A percentile compares a stretch with the other conserved stretches of the same genome.
Conservation (phyloP, 2,329 filamentous ascomycete genomes). For the Fusarium veterinarium region DNA sequence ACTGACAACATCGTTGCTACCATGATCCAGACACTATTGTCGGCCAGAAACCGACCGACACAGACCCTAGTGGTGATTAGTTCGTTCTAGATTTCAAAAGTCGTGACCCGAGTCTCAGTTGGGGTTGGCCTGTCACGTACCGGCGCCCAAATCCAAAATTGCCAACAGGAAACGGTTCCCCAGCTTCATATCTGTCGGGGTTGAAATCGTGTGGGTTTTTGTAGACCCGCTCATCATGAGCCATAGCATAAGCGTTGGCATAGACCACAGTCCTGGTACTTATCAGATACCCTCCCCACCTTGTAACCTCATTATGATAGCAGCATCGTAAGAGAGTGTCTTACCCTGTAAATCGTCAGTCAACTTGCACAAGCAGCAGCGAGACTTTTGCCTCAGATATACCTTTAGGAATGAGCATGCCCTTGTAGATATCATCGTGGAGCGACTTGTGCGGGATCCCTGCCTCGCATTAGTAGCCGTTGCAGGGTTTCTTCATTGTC, state of each 20-base stretch:
- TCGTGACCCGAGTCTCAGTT: not conserved
- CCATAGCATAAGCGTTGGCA: conserved; percentile 58
- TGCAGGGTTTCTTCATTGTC: not conserved
- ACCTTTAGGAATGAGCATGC: conserved; percentile 68
- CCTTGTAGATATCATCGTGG: conserved; percentile 67
- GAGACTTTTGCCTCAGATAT: not conserved
- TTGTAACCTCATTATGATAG: conserved; percentile 1
- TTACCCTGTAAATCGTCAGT: conserved; percentile 37
- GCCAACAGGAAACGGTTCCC: conserved; percentile 56
- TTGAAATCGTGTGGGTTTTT: conserved; percentile 56
- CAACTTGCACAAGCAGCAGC: not conserved
- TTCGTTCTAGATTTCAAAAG: not conserved
- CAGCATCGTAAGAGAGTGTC: not conserved
- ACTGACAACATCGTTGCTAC: conserved; percentile 50
- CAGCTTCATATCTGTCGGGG: conserved; percentile 59
- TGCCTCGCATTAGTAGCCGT: conserved; percentile 25
- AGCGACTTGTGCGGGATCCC: conserved; percentile 66
- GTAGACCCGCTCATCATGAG: conserved; percentile 55
- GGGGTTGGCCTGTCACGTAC: conserved; percentile 24
- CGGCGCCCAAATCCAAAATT: conserved; percentile 51
- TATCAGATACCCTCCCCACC: conserved; percentile 29
- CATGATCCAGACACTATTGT: conserved; percentile 53
- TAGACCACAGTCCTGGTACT: conserved; percentile 51
- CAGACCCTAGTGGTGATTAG: conserved; percentile 41
- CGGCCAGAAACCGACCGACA: conserved; percentile 49